Base-by-base conservation (phyloP, 306 rosid species). In the Quillaja saponaria region DNA sequence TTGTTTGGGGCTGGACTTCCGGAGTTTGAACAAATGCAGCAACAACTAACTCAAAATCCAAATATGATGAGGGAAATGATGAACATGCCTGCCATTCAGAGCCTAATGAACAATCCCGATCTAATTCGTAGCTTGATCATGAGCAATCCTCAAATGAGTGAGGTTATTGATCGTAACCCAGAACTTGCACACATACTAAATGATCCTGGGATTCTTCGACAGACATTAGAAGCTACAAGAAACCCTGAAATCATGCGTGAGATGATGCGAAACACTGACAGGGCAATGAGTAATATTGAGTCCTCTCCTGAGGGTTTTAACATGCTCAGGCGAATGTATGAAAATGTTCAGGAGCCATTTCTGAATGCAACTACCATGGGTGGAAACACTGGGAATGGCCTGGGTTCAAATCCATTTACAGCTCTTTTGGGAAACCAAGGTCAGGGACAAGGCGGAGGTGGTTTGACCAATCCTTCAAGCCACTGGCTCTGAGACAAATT, bases 211-310 rank as follows among this genome's bases (percentile, higher is more conserved):
- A 77, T 77, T 66, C 83, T 80, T 44, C 75, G 84, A 19, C 89
- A 83, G 80, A 83, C 89, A 8, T 69, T 83, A 51, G 89, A 83
- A 64, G 85, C 89, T 45, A 83, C 89, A 6, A 83, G 89, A 75
- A 83, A 80, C 63, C 89, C 89, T 16, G 89, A 80, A 71, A 83
- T 83, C 55, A 83, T 83, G 89, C 85, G 89, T 33, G 89, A 83
- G 69, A 83, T 83, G 85, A 83, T 83, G 89, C 76, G 89, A 49
- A 83, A 83, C 71, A 77, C 89, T 21, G 89, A 83, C 64, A 74
- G 89, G 65, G 89, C 89, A 3, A 83, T 83, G 89, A 83, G 89
- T 56, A 83, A 83, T 55, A 83, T 83, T 57, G 89, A 83, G 56
- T 64, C 89, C 33, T 77, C 85, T n/a, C 89, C 89, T 3, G 89